Evolutionary conservation across 345 rosid genomes (phyloP).

Genomic region (Orychophragmus violaceus): DNA sequence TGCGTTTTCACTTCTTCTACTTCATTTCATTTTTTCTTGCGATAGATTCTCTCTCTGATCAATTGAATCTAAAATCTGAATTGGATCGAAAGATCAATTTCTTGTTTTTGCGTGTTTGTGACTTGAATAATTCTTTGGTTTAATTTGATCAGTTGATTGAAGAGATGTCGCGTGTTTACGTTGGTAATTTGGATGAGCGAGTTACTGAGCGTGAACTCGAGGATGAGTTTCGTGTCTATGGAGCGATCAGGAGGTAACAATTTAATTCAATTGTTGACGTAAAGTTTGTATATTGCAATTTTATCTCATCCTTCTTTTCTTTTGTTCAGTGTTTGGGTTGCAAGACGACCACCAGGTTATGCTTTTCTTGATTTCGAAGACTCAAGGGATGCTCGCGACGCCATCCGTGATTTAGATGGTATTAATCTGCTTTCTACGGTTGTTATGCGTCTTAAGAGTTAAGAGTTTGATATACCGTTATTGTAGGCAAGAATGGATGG

Average conservation of each 20-base stretch:
- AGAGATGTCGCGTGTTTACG: slow-evolving; percentile 71
- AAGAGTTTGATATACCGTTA: not conserved
- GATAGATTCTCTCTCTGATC: too few relatives aligned
- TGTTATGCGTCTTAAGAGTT: not conserved
- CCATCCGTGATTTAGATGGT: slow-evolving; percentile 82
- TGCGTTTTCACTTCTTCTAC: too few relatives aligned
- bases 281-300: not conserved
- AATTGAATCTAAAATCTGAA: not conserved
- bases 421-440: slow-evolving; percentile 15
- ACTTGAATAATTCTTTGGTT: not conserved
- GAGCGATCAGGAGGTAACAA: slow-evolving; percentile 55
- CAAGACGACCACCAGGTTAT: slow-evolving; percentile 85
- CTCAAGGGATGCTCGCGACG: slow-evolving; percentile 72
- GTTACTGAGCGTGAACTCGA: slow-evolving; percentile 74
- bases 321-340: slow-evolving; percentile 74
- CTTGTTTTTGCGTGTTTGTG: too few relatives aligned
- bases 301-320: not conserved
- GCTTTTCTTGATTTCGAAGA: slow-evolving; percentile 87
- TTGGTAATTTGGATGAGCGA: slow-evolving; percentile 73
- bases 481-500: slow-evolving; percentile 83
- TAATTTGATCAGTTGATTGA: slow-evolving; percentile 15
- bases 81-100: not conserved
- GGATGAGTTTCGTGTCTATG: slow-evolving; percentile 64
- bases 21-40: too few relatives aligned
- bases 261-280: not conserved